Conservation (phyloP, 2,329 filamentous ascomycete species). For the Grosmannia clavigera region DNA sequence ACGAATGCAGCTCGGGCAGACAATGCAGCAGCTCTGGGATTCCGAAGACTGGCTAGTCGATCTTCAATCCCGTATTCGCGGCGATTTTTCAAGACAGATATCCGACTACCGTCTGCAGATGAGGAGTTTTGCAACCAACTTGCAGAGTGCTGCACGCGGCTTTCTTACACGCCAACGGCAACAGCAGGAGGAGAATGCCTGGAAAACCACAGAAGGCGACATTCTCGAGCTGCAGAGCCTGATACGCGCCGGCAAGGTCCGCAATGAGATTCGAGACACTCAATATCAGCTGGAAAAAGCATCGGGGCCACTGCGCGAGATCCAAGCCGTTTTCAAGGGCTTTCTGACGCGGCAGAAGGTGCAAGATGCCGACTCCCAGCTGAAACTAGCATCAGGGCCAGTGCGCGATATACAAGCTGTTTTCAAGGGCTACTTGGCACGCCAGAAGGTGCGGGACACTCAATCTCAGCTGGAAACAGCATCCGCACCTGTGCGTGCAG, state of each 20-base stretch:
- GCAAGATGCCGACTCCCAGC: constrained; percentile 41
- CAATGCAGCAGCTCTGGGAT: constrained; percentile 87
- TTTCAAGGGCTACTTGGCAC: constrained; percentile 29
- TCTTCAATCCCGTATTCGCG: constrained; percentile 75
- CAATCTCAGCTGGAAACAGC: constrained; percentile 48
- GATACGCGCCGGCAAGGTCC: constrained; percentile 55
- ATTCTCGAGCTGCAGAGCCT: constrained; percentile 74
- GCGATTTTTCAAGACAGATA: constrained; percentile 77
- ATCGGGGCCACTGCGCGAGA: constrained; percentile 49
- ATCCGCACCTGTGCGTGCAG: constrained; percentile 49
- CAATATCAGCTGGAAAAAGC: constrained; percentile 48
- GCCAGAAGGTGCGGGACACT: constrained; percentile 30
- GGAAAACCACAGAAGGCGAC: constrained; percentile 57
- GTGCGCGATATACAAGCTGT: constrained; percentile 53
- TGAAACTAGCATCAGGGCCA: constrained; percentile 49
- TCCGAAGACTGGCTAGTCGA: constrained; percentile 66
- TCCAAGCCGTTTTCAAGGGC: constrained; percentile 49
- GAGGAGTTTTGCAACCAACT: constrained; percentile 62
- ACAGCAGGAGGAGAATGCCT: constrained; percentile 50
- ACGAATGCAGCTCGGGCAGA: constrained; percentile 62
- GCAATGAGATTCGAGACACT: constrained; percentile 43
- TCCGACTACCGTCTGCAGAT: constrained; percentile 72
- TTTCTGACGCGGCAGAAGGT: constrained; percentile 18
- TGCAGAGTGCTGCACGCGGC: constrained; percentile 71
- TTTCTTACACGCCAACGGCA: constrained; percentile 57